Base-by-base conservation (phyloP, 495 filamentous ascomycete genomes). In the Copromyces sp. region DNA sequence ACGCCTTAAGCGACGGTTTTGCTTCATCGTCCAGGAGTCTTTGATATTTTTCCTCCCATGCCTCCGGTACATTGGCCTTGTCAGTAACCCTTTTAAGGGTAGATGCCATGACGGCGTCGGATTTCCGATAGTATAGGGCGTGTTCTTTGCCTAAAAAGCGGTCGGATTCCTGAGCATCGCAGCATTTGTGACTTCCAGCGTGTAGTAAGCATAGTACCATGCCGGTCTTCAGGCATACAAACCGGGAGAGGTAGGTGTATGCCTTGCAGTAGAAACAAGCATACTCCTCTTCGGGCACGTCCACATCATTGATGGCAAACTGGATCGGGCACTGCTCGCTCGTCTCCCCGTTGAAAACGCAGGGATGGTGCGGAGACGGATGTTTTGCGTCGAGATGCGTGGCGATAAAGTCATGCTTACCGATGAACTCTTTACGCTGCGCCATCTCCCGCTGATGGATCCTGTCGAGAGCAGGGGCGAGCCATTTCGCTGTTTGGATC, bases 401-500 rank as follows among this genome's bases (percentile, higher is more conserved):
- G 65, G 77, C 78, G 42, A 78, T 76, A 20, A 78, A 79, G 14
- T 78, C 72, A 73, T 97, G 93, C 44, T 87, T 89, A 70, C 85
- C 81, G 41, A 91, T 76, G 75, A 97, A 94, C 3, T 86, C 82
- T 42, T 87, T 83, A 68, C 95, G 87, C 71, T 92, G 89, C 14
- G 77, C 77, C 3, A 91, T 76, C 82, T 98, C 95, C 42, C 93
- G 89, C 72, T 88, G 86, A 74, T 86, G 87, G 76, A 95, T 90
- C 72, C 90, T 88, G 68, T 91, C 89, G 45, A 99, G 83, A 20
- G 95, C 95, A 3, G 95, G 95, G 3, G 91, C 92, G 45, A 99
- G 86, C 88, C 95, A 99, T 81, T 94, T 97, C 3, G 95, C 94
- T 20, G 94, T 98, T 74, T 94, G 91, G 71, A 99, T 98, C 0